phyloP scores from a whole-genome alignment of 805 yeast genomes.

The Metschnikowia lochheadii region DNA sequence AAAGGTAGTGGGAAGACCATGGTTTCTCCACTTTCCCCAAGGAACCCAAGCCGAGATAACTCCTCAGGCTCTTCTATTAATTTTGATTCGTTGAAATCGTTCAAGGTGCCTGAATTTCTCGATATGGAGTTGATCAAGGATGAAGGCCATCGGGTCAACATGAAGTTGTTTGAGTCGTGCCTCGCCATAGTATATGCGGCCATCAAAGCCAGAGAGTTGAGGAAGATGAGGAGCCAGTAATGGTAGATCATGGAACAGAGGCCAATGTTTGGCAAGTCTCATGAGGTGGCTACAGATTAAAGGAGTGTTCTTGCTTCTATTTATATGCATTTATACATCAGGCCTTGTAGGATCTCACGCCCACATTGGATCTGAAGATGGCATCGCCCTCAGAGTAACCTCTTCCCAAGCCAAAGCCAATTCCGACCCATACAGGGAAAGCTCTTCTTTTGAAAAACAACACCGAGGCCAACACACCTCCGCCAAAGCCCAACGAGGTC shows the following conservation, averaged over 20 bases:
- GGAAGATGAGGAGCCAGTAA: background rate
- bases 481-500: slow-evolving; percentile 95
- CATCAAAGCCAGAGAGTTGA: slow-evolving; percentile 4
- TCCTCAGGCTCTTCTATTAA: background rate
- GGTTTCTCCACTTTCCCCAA: background rate
- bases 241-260: too few relatives aligned
- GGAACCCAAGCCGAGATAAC: background rate
- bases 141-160: slow-evolving; percentile 11
- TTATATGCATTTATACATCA: slow-evolving; percentile 23
- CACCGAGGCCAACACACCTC: slow-evolving; percentile 90
- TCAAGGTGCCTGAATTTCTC: slow-evolving; percentile 1
- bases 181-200: slow-evolving; percentile 9
- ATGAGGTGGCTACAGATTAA: background rate
- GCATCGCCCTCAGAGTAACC: slow-evolving; percentile 99
- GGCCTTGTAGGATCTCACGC: slow-evolving; percentile 70
- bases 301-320: slow-evolving; percentile 1
- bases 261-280: too few relatives aligned
- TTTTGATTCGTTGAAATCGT: background rate
- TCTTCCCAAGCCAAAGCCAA: slow-evolving; percentile 97
- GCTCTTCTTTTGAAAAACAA: slow-evolving; percentile 88
- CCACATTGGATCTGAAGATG: slow-evolving; percentile 79
- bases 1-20: background rate
- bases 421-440: slow-evolving; percentile 96
- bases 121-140: background rate
- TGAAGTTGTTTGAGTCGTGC: slow-evolving; percentile 11